phyloP scores from a whole-genome alignment of 352 stramenopile genomes.

The Globisporangium canariense region DNA sequence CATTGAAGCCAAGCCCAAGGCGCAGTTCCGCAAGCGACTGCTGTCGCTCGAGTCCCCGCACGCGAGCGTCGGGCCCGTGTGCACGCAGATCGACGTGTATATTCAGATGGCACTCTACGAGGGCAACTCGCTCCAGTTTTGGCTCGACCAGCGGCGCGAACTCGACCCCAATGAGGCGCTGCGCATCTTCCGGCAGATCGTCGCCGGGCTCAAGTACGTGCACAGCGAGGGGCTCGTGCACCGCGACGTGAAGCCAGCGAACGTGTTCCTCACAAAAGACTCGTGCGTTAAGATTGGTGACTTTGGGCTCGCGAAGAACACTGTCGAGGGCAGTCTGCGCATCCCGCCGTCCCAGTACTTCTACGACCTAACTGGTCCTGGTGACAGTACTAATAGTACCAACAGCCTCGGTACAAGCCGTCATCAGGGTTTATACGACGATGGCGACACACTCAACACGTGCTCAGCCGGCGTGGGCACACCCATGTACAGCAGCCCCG shows the following conservation, averaged over 20 bases:
- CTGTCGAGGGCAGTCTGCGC: conserved; percentile 50
- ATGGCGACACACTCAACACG: conserved; percentile 18
- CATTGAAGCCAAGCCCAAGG: not conserved
- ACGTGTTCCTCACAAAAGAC: conserved; percentile 74
- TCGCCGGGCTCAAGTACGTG: conserved; percentile 74
- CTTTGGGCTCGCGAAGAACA: conserved; percentile 79
- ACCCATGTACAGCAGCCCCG: conserved; percentile 69
- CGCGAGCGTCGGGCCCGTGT: conserved; percentile 28
- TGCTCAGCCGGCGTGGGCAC: conserved; percentile 76
- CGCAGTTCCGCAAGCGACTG: conserved; percentile 5
- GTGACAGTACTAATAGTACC: conserved; percentile 18
- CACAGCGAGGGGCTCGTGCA: conserved; percentile 72
- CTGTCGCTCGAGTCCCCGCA: conserved; percentile 21
- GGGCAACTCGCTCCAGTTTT: conserved; percentile 82
- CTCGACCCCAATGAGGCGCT: conserved; percentile 56
- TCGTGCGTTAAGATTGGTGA: conserved; percentile 82
- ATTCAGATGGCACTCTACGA: conserved; percentile 95
- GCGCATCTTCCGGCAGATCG: conserved; percentile 67
- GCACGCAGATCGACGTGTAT: conserved; percentile 83
- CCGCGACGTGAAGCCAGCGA: conserved; percentile 79
- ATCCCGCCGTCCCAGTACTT: conserved; percentile 54
- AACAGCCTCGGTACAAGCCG: not conserved
- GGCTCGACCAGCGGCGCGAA: conserved; percentile 50
- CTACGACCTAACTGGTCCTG: conserved; percentile 27
- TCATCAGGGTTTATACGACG: not conserved